phyloP scores from a whole-genome alignment of 1,284 basidiomycete genomes.

The Schizophyllum amplum region DNA sequence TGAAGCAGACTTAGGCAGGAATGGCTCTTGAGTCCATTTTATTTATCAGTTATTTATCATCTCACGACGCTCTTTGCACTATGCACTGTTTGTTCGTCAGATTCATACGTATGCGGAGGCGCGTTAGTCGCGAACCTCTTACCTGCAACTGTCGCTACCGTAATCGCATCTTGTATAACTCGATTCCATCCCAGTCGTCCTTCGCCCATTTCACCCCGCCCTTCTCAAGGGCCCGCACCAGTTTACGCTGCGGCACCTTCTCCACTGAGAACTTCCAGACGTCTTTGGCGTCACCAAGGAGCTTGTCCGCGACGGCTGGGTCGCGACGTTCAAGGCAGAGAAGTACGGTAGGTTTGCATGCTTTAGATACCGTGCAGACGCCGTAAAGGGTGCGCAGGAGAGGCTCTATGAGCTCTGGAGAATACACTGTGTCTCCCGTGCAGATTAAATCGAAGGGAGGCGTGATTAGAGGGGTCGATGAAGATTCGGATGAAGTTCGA shows the following conservation, averaged over 20 bases:
- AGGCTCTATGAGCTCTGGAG: slow-evolving; percentile 52
- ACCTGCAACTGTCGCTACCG: not conserved
- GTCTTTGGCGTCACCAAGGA: slow-evolving; percentile 42
- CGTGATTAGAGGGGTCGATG: slow-evolving; percentile 20
- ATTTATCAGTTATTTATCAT: not conserved
- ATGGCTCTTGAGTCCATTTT: not conserved
- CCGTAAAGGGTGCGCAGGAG: slow-evolving; percentile 62
- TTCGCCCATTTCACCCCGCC: slow-evolving; percentile 50
- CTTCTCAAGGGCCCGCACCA: slow-evolving; percentile 57
- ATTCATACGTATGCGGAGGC: too few relatives aligned
- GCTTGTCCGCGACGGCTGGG: slow-evolving; percentile 50
- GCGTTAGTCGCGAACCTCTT: too few relatives aligned
- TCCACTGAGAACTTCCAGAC: slow-evolving; percentile 50
- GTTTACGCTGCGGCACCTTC: slow-evolving; percentile 50
- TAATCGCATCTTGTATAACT: slow-evolving; percentile 59
- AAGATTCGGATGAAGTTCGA: slow-evolving; percentile 12
- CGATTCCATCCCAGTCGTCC: slow-evolving; percentile 69
- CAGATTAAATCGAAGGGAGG: slow-evolving; percentile 75
- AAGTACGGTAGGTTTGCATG: slow-evolving; percentile 42
- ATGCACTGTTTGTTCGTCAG: too few relatives aligned
- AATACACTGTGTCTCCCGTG: slow-evolving; percentile 83
- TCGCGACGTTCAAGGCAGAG: slow-evolving; percentile 77
- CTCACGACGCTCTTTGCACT: not conserved
- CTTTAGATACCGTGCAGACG: slow-evolving; percentile 25
- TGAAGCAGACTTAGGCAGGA: not conserved